Evolutionary conservation across 768 basidiomycete species (phyloP), one percentile per base, ranked within the genome.

Genomic region (Mycena kentingensis): DNA sequence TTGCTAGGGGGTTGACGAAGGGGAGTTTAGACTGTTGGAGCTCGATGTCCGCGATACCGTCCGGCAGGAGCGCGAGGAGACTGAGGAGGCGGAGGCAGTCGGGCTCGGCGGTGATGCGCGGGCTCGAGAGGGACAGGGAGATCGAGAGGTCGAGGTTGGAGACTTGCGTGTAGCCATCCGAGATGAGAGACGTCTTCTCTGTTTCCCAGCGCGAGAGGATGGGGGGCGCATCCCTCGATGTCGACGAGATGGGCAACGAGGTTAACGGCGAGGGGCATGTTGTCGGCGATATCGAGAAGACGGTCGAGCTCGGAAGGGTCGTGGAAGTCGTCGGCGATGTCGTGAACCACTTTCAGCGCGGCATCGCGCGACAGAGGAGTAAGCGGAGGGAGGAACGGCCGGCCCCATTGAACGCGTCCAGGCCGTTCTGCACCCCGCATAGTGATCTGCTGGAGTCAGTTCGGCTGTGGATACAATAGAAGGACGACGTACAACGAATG

Each of bases 371-470:
- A 22, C 25, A 52, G 51, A 10, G 51, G 51, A 8, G 15, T 10
- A 3, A 52, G 28, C 2, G 43, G 24, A 2, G 6, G 25, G 2
- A 52, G 34, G n/a, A 52, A 52, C 8, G 51, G 51, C 13, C 51
- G 16, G 5, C 27, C 45, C 51, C 51, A 52, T 36, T 34, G 28
- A 11, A 52, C 35, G 2, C 27, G 15, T 5, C 16, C 18, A 2
- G 51, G 51, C 10, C 51, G 32, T 22, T 52, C 51, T 5, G 51
- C 43, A 15, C 51, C 51, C 6, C 51, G 42, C 51, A 52, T 44
- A 12, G 51, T 52, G 4, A 52, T 24, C 51, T 52, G n/a, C 4
- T 22, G 4, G 37, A 24, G 24, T 5, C 19, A 21, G 10, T 6
- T 43, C 7, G 18, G 26, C 10, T 24, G 41, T 34, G n/a, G 10